These are phyloP conservation scores for Ramularia collo-cygni DNA, from an alignment of 2,329 filamentous ascomycete species.

Conservation along the genomic window DNA sequence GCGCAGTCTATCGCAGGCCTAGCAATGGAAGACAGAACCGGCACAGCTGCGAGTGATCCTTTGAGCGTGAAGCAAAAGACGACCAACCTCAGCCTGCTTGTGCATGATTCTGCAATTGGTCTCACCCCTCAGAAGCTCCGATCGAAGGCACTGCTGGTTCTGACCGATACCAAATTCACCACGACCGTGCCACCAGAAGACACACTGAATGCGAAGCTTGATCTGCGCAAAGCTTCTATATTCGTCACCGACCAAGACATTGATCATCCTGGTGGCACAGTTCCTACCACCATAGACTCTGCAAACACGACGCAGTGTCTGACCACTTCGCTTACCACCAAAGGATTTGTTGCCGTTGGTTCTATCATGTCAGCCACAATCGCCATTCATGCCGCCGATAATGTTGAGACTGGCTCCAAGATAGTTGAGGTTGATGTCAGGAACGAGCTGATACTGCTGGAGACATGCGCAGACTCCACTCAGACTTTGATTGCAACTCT, in stretches of 20 bases:
- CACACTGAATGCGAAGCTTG: conserved; percentile 56
- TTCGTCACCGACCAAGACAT: conserved; percentile 70
- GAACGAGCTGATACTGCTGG: conserved; percentile 81
- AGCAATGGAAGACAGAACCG: conserved; percentile 53
- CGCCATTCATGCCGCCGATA: conserved; percentile 53
- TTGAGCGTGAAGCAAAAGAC: conserved; percentile 30
- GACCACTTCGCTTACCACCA: conserved; percentile 45
- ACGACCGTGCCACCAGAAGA: conserved; percentile 60
- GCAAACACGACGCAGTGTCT: conserved; percentile 19
- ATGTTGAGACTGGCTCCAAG: conserved; percentile 54
- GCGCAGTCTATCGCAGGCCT: conserved; percentile 61
- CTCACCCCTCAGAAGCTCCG: conserved; percentile 70
- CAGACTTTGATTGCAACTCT: conserved; percentile 79
- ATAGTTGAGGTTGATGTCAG: conserved; percentile 72
- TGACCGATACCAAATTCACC: conserved; percentile 71
- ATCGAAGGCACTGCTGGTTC: conserved; percentile 70
- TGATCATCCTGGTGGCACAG: conserved; percentile 35
- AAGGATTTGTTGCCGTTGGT: conserved; percentile 79
- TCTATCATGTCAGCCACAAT: conserved; percentile 77
- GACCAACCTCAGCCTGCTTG: conserved; percentile 62
- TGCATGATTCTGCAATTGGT: conserved; percentile 76
- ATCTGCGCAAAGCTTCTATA: conserved; percentile 73
- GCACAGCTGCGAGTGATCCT: conserved; percentile 22
- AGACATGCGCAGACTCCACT: conserved; percentile 94
- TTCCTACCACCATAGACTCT: conserved; percentile 9